These are phyloP conservation scores for Bifiguratus adelaidae DNA, from an alignment of 192 early-diverging fungal species.

Conservation along the genomic window DNA sequence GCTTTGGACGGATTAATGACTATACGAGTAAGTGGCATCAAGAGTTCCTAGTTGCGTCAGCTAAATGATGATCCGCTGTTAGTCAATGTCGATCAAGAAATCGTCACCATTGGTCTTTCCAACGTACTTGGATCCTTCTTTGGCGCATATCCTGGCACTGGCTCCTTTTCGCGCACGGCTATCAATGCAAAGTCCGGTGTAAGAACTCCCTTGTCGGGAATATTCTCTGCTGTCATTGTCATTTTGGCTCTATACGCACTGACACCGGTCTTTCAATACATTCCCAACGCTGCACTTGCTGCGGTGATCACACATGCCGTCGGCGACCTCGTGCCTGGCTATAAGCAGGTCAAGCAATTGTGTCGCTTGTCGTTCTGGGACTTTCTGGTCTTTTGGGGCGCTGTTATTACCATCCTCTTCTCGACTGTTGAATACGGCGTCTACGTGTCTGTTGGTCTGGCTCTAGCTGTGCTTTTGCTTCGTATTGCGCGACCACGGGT, in stretches of 20 bases:
- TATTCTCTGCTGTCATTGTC: slow-evolving; percentile 66
- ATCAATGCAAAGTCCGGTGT: slow-evolving; percentile 77
- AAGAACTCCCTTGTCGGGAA: slow-evolving; percentile 61
- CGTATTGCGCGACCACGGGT: slow-evolving; percentile 62
- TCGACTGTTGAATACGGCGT: slow-evolving; percentile 53
- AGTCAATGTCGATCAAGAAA: slow-evolving; percentile 72
- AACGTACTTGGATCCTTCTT: slow-evolving; percentile 82
- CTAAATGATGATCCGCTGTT: background rate
- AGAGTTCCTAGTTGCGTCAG: background rate
- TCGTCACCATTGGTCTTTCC: slow-evolving; percentile 76
- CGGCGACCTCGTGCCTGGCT: slow-evolving; percentile 56
- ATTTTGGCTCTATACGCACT: slow-evolving; percentile 62
- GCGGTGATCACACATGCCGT: slow-evolving; percentile 73
- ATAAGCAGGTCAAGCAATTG: slow-evolving; percentile 37
- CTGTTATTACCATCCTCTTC: slow-evolving; percentile 51
- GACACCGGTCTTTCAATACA: slow-evolving; percentile 74
- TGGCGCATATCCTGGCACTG: slow-evolving; percentile 79
- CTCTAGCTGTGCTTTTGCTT: slow-evolving; percentile 62
- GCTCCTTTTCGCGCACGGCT: slow-evolving; percentile 89
- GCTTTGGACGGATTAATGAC: slow-evolving; percentile 76
- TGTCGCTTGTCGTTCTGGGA: slow-evolving; percentile 41
- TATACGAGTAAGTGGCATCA: slow-evolving; percentile 47
- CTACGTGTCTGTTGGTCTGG: slow-evolving; percentile 58
- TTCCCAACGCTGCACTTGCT: slow-evolving; percentile 65
- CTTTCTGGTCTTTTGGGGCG: slow-evolving; percentile 34